Conservation (phyloP, 345 rosid genomes). For the Gossypium rotundifolium region DNA sequence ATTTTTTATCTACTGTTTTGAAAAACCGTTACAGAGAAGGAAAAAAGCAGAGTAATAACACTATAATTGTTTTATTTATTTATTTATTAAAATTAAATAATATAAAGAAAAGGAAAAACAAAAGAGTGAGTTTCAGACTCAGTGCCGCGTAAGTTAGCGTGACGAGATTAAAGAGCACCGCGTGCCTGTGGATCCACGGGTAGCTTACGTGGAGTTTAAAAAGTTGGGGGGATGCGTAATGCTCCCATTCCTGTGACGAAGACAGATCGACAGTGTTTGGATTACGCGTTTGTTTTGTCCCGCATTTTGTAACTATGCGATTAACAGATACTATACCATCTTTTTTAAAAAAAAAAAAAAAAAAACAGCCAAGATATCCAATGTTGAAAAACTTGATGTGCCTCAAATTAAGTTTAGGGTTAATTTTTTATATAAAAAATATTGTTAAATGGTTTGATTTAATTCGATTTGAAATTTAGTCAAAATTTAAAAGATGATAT, state of each 20-base stretch:
- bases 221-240: background rate
- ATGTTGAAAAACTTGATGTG: too few relatives aligned
- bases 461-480: too few relatives aligned
- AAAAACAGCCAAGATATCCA: too few relatives aligned
- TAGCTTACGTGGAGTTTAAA: background rate
- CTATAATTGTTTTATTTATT: background rate
- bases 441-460: too few relatives aligned
- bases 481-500: too few relatives aligned
- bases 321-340: background rate
- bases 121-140: background rate
- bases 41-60: background rate
- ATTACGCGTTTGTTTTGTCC: background rate
- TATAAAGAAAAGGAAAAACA: background rate
- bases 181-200: background rate
- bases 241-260: background rate
- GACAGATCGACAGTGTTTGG: background rate
- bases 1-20: constrained; percentile 4
- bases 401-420: too few relatives aligned
- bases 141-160: background rate
- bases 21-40: constrained; percentile 10
- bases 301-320: background rate
- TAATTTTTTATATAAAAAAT: too few relatives aligned
- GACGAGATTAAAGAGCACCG: background rate
- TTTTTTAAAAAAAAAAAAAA: too few relatives aligned
- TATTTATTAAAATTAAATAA: background rate